Evolutionary conservation across 2,329 filamentous ascomycete genomes (phyloP).

Genomic region (Fusarium miscanthi): DNA sequence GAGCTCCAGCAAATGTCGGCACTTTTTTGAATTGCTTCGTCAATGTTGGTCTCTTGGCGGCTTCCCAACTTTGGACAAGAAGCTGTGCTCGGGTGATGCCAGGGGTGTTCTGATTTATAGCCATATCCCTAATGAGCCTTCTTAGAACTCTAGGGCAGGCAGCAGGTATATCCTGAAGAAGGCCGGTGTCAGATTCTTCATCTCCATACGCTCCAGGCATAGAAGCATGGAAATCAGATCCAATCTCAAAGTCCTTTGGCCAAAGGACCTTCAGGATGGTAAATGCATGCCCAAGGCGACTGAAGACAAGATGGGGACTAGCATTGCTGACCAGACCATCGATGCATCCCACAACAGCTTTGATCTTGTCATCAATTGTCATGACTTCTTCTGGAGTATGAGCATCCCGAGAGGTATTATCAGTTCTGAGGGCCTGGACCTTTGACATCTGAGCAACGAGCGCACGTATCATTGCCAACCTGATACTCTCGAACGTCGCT

Average conservation of each 20-base stretch:
- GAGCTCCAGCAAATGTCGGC: neutral
- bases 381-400: neutral
- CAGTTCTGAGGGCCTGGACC: neutral
- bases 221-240: neutral
- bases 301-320: neutral
- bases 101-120: neutral
- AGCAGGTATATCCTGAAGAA: neutral
- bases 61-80: neutral
- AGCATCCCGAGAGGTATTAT: neutral
- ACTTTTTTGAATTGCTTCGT: neutral
- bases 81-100: neutral
- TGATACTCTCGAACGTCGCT: neutral
- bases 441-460: neutral
- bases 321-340: neutral
- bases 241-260: constrained; percentile 1
- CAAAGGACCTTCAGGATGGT: neutral
- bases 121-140: neutral
- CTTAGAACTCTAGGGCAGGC: neutral
- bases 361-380: neutral
- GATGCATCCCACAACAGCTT: neutral
- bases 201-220: neutral
- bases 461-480: neutral
- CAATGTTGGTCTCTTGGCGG: neutral
- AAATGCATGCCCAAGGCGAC: neutral
- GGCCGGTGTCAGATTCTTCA: neutral